Conservation (phyloP, 1,284 basidiomycete species). For the Leccinum holopus region DNA sequence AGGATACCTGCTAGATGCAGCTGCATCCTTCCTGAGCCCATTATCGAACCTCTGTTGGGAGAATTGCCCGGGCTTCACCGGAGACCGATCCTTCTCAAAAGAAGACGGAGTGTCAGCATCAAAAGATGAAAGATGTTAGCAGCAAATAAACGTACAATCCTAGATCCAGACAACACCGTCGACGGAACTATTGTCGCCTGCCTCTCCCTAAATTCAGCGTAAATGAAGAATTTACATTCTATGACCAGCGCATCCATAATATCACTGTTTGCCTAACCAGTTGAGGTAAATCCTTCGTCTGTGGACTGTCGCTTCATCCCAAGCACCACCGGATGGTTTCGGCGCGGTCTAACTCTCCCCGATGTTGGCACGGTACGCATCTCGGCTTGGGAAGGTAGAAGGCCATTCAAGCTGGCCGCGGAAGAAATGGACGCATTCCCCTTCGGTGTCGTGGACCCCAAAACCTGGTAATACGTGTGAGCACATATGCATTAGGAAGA, state of each 20-base stretch:
- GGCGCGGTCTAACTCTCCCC: slow-evolving; percentile 55
- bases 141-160: slow-evolving; percentile 39
- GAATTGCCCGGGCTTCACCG: slow-evolving; percentile 47
- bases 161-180: slow-evolving; percentile 40
- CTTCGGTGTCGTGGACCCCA: slow-evolving; percentile 53
- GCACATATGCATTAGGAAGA: slow-evolving; percentile 7
- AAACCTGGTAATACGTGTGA: slow-evolving; percentile 46
- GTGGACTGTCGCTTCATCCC: slow-evolving; percentile 60
- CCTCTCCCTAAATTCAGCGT: slow-evolving; percentile 46
- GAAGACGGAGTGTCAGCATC: slow-evolving; percentile 18
- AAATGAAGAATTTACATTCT: slow-evolving; percentile 40
- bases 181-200: slow-evolving; percentile 45
- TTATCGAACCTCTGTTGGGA: slow-evolving; percentile 56
- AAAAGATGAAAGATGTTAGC: slow-evolving; percentile 12
- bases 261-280: slow-evolving; percentile 37
- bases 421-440: slow-evolving; percentile 66
- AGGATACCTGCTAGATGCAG: slow-evolving; percentile 41
- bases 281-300: slow-evolving; percentile 50
- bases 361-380: slow-evolving; percentile 45
- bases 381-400: slow-evolving; percentile 49
- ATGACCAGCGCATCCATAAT: slow-evolving; percentile 7
- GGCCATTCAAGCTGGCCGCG: slow-evolving; percentile 50
- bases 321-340: slow-evolving; percentile 53
- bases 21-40: slow-evolving; percentile 42
- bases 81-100: slow-evolving; percentile 49